These are phyloP conservation scores for Serendipita vermifera DNA, from an alignment of 768 basidiomycete species.

Conservation along the genomic window DNA sequence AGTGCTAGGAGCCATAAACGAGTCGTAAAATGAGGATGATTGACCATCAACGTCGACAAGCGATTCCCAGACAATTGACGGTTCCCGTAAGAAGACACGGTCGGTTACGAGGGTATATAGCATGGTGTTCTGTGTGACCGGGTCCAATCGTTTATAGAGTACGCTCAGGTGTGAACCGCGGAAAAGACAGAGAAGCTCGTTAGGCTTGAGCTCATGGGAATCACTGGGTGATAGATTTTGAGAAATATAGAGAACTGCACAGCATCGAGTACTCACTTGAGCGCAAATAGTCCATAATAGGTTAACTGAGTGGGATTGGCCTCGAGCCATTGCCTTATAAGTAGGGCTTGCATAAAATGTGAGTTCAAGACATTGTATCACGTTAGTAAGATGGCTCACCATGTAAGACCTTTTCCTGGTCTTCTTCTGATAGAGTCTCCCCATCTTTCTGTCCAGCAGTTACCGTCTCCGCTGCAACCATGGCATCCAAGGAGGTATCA, in stretches of 20 bases:
- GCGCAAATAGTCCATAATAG: constrained; percentile 44
- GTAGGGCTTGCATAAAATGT: constrained; percentile 38
- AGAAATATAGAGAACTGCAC: background rate
- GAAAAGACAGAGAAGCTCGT: constrained; percentile 74
- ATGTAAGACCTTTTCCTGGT: constrained; percentile 51
- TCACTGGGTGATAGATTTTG: constrained; percentile 38
- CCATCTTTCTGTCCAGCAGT: constrained; percentile 4
- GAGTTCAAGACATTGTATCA: constrained; percentile 2
- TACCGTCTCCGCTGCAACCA: constrained; percentile 14
- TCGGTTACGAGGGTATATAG: constrained; percentile 82
- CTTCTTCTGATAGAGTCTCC: constrained; percentile 28
- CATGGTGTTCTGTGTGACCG: background rate
- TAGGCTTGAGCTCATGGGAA: constrained; percentile 38
- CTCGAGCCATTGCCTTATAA: constrained; percentile 55
- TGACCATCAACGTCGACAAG: constrained; percentile 79
- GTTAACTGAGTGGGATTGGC: constrained; percentile 70
- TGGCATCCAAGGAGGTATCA: constrained; percentile 17
- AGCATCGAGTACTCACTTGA: background rate
- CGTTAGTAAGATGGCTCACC: constrained; percentile 33
- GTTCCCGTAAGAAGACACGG: constrained; percentile 61
- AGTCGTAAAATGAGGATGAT: constrained; percentile 65
- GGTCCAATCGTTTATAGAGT: constrained; percentile 46
- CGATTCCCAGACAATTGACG: constrained; percentile 80
- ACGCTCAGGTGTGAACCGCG: constrained; percentile 84
- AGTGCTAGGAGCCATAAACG: constrained; percentile 44